Evolutionary conservation across 2,329 filamentous ascomycete species (phyloP), one percentile per base, ranked within the genome.

Genomic region (Cercospora nicotianae): DNA sequence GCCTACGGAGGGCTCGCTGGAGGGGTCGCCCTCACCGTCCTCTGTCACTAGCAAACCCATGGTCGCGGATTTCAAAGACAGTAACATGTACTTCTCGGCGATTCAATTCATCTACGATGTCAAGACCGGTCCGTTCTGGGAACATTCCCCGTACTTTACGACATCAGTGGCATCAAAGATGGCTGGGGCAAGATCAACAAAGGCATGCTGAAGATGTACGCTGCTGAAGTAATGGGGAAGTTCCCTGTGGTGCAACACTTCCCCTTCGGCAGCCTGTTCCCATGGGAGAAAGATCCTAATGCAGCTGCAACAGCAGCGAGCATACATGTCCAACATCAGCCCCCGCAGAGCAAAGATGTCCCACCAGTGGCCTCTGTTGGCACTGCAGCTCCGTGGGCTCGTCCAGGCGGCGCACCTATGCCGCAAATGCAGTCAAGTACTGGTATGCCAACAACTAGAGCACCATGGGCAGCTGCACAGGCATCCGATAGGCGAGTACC

Each of bases 151-250:
- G 94, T 97, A 72, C 82, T 99, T 12, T 99, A 91, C 78, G 94
- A 99, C 79, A 93, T 99, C 51, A 96, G 93, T 0, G 95, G 95
- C 10, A 91, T 99, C 71, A 89, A 88, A 72, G 90, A 83, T 30
- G 83, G 95, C n/a, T 99, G 95, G 95, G 95, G 91, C 39, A 99
- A 99, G 83, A 97, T 99, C 76, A 98, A 99, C 81, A 85, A 85
- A 74, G 95, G 95, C 62, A 98, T 99, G 95, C 88, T 99, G 75
- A 99, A 98, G 81, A 99, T 99, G 95, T 99, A 94, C 82, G 93
- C 96, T 73, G 95, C 92, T 18, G 95, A 99, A 82, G 95, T 99
- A 3, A 84, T 99, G 13, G 92, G 91, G 45, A 99, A 99, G 79
- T 97, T 97, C 77, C 95, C 95, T 2, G 95, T 99, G 2, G 93